Percentiles rank a stretch among this genome's conserved stretches.
Evolutionary conservation across 2,329 filamentous ascomycete genomes (phyloP).

Genomic region (Fusarium sp.): DNA sequence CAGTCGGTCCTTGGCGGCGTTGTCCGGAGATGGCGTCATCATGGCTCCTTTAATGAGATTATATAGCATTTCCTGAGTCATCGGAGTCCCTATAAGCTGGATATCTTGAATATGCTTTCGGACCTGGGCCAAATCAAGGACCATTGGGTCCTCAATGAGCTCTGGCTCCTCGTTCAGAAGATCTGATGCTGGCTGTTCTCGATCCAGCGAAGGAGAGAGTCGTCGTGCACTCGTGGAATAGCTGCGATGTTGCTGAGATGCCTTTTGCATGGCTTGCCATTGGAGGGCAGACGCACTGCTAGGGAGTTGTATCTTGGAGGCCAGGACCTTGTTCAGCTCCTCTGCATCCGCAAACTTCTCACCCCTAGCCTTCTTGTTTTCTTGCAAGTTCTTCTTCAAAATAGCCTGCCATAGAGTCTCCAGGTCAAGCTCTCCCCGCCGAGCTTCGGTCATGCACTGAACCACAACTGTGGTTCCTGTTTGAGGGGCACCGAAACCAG

Average conservation of each 20-base stretch:
- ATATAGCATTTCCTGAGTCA: constrained; percentile 52
- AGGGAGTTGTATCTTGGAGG: constrained; percentile 50
- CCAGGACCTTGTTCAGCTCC: constrained; percentile 48
- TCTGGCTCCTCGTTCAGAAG: neutral
- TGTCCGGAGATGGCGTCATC: constrained; percentile 33
- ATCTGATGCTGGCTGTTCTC: neutral
- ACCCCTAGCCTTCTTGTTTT: constrained; percentile 47
- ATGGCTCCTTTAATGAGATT: constrained; percentile 56
- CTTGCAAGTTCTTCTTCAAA: constrained; percentile 51
- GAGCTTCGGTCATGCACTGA: constrained; percentile 68
- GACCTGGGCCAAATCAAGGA: constrained; percentile 34
- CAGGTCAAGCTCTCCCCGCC: constrained; percentile 64
- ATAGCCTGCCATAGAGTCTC: constrained; percentile 64
- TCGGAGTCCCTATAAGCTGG: constrained; percentile 51
- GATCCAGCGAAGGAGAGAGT: constrained; percentile 20
- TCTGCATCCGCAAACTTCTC: constrained; percentile 36
- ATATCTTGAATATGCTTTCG: constrained; percentile 53
- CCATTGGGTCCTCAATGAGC: neutral
- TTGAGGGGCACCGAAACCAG: constrained; percentile 77
- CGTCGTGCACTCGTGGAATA: constrained; percentile 51
- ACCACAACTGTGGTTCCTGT: constrained; percentile 66
- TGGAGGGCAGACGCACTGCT: constrained; percentile 46
- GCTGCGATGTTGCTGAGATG: constrained; percentile 49
- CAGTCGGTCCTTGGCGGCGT: constrained; percentile 47
- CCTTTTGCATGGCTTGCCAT: constrained; percentile 51